These are phyloP conservation scores for Phytopythium cucurbitacearum DNA, from an alignment of 352 stramenopile species.

Conservation along the genomic window DNA sequence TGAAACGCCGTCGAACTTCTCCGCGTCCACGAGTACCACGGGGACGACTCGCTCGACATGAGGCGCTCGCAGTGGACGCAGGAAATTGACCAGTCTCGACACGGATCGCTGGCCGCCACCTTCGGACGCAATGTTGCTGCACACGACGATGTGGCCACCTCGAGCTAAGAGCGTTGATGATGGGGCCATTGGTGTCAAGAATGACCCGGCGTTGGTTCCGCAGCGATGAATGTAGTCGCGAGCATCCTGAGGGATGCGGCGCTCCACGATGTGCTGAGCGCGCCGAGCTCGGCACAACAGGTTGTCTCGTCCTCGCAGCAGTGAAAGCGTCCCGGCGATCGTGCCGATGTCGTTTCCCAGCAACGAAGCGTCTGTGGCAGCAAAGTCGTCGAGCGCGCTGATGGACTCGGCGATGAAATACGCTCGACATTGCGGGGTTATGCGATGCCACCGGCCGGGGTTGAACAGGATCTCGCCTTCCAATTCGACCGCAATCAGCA, in stretches of 20 bases:
- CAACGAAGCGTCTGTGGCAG: slow-evolving; percentile 13
- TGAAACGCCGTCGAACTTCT: slow-evolving; percentile 56
- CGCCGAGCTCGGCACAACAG: slow-evolving; percentile 44
- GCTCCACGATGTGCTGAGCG: slow-evolving; percentile 71
- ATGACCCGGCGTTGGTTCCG: slow-evolving; percentile 17
- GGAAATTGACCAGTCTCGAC: slow-evolving; percentile 67
- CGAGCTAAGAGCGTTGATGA: slow-evolving; percentile 30
- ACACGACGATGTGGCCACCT: slow-evolving; percentile 79
- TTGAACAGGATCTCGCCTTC: slow-evolving; percentile 72
- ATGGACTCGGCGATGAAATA: slow-evolving; percentile 81
- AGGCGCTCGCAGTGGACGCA: slow-evolving; percentile 62
- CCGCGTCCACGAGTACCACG: slow-evolving; percentile 72
- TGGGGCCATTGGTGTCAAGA: slow-evolving; percentile 35
- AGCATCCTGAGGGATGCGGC: slow-evolving; percentile 53
- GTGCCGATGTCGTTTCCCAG: slow-evolving; percentile 17
- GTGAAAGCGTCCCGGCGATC: slow-evolving; percentile 21
- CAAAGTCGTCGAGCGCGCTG: slow-evolving; percentile 40
- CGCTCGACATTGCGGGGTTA: slow-evolving; percentile 47
- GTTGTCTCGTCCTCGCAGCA: slow-evolving; percentile 35
- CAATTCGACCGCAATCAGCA: slow-evolving; percentile 70
- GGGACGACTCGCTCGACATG: slow-evolving; percentile 65
- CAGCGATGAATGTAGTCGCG: slow-evolving; percentile 57
- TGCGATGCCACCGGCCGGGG: slow-evolving; percentile 52
- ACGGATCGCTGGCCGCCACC: slow-evolving; percentile 53
- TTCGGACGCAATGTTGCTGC: slow-evolving; percentile 69